Evolutionary conservation across 83 land plant genomes (phyloP), one percentile per base, ranked within the genome.

Genomic region (Larix sibirica): DNA sequence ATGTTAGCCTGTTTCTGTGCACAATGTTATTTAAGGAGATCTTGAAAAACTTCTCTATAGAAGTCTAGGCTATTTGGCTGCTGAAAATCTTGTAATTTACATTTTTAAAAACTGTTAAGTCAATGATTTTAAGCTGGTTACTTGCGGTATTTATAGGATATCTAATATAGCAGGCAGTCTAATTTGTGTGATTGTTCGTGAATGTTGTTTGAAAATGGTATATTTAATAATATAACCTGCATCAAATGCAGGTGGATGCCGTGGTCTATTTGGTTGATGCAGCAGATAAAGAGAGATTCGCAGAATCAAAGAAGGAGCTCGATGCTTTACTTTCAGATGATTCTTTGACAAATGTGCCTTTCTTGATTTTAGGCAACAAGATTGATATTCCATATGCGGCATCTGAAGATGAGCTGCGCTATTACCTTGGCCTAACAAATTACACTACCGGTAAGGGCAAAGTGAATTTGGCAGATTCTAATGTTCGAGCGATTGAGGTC

Each of bases 401-500:
- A 81, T 83, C 90, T 8, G 90, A 88, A 64, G 86, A 88, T 5
- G 90, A 86, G 77, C 83, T 91, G 44, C 85, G 92, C 4, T 91
- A 83, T 83, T 80, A 89, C 33, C 65, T 91, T 13, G 92, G 93
- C 3, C 84, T 91, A 63, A 64, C 69, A 80, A 86, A 82, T 70
- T 87, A 86, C 70, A 91, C 93, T 24, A 89, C 93, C 16, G 89
- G 92, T 0, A 90, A 91, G 83, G 92, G 87, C n/a, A 91, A 87
- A 79, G 93, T 89, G 23, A 87, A 77, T 80, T 86, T 89, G 62
- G 87, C 79, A 7, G 89, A 88, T 21, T 83, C 88, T 17, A 87
- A 84, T 60, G 82, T 91, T 5, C 83, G 92, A 13, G 86, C 93
- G 23, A 81, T 91, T 6, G 93, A 91, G 87, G 89, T 91, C 8